Percentiles rank a stretch among this genome's conserved stretches.
phyloP scores from a whole-genome alignment of 805 yeast species.

The Spencermartinsiella europaea region DNA sequence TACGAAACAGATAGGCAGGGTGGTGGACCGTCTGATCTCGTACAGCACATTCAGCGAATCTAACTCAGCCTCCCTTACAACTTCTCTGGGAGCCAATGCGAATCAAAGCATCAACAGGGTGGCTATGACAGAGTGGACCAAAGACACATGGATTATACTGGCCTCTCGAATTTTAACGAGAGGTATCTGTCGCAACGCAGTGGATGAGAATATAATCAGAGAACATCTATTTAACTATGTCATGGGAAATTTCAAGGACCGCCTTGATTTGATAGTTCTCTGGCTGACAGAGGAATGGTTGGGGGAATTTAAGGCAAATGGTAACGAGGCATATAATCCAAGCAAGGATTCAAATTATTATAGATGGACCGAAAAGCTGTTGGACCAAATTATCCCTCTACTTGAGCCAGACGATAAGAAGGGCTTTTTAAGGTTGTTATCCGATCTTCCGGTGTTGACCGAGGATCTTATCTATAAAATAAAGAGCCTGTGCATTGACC shows the following conservation, averaged over 20 bases:
- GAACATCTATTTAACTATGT: conserved; percentile 68
- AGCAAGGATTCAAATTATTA: conserved; percentile 40
- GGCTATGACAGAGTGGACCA: conserved; percentile 50
- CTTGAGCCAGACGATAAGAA: conserved; percentile 77
- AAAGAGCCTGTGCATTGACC: conserved; percentile 76
- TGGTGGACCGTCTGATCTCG: conserved; percentile 21
- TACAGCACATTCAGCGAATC: conserved; percentile 13
- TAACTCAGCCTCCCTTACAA: conserved; percentile 4
- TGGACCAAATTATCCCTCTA: conserved; percentile 79
- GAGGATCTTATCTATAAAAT: conserved; percentile 57
- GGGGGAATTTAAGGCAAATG: conserved; percentile 3
- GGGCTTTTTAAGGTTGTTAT: conserved; percentile 71
- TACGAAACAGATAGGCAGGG: conserved; percentile 12
- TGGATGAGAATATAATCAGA: conserved; percentile 50
- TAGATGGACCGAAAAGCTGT: conserved; percentile 61
- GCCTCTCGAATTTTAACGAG: conserved; percentile 76
- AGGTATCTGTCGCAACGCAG: conserved; percentile 44
- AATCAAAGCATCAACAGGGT: conserved; percentile 24
- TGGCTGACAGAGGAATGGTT: conserved; percentile 96
- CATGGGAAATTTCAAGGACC: conserved; percentile 61
- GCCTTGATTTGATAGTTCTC: conserved; percentile 72
- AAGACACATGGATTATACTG: conserved; percentile 70
- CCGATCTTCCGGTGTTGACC: conserved; percentile 80
- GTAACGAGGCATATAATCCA: conserved; percentile 16
- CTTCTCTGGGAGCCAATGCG: conserved; percentile 15